These are phyloP conservation scores for Cladosporium sp. DNA, from an alignment of 2,329 filamentous ascomycete genomes.

Conservation along the genomic window DNA sequence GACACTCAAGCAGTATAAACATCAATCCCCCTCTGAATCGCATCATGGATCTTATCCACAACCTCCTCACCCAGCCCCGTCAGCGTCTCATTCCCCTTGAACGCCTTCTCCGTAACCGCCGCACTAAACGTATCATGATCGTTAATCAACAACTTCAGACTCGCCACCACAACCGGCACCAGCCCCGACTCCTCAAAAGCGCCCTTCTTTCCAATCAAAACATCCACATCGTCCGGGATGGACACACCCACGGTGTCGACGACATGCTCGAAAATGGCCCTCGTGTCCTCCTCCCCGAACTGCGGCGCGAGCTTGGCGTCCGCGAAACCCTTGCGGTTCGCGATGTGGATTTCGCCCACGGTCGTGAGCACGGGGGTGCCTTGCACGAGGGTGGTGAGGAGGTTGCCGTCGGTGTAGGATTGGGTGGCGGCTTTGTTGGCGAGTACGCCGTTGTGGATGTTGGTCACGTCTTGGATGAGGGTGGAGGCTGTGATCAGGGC, in stretches of 20 bases:
- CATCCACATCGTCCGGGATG: constrained; percentile 19
- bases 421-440: constrained; percentile 14
- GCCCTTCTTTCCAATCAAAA: constrained; percentile 23
- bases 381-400: constrained; percentile 13
- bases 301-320: constrained; percentile 19
- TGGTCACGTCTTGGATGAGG: constrained; percentile 29
- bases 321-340: constrained; percentile 23
- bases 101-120: constrained; percentile 19
- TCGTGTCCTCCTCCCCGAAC: constrained; percentile 23
- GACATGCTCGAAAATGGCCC: constrained; percentile 22
- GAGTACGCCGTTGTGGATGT: constrained; percentile 18
- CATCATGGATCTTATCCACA: constrained; percentile 18
- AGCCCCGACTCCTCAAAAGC: constrained; percentile 23
- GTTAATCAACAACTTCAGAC: constrained; percentile 22
- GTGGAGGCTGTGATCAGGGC: constrained; percentile 25
- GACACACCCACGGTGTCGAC: constrained; percentile 23
- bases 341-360: constrained; percentile 20
- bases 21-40: constrained; percentile 17
- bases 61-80: constrained; percentile 10
- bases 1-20: constrained; percentile 13
- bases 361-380: constrained; percentile 20
- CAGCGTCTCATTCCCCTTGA: neutral
- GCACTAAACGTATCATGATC: constrained; percentile 25
- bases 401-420: constrained; percentile 23
- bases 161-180: constrained; percentile 21